Evolutionary conservation across 2,329 filamentous ascomycete genomes (phyloP).

Genomic region (Fusarium mangiferae): DNA sequence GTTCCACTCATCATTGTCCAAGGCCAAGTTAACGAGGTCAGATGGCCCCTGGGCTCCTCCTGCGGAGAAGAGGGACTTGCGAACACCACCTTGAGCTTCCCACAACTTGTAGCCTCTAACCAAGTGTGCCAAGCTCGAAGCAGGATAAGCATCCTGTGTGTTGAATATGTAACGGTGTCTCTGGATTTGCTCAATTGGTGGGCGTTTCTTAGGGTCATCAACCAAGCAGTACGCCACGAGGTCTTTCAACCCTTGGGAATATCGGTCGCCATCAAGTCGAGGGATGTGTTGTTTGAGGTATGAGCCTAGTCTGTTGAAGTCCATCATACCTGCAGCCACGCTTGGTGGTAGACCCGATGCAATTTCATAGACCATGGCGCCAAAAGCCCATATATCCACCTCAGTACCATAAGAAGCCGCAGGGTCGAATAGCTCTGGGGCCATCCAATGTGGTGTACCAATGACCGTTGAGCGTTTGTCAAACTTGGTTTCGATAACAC

Average conservation of each 20-base stretch:
- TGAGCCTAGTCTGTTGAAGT: conserved; percentile 61
- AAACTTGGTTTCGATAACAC: conserved; percentile 77
- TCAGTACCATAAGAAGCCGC: conserved; percentile 74
- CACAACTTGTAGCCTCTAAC: conserved; percentile 79
- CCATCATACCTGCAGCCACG: conserved; percentile 62
- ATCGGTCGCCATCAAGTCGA: conserved; percentile 75
- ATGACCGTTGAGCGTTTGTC: conserved; percentile 85
- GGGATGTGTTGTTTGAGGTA: conserved; percentile 72
- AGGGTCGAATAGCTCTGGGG: conserved; percentile 77
- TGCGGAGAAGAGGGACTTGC: conserved; percentile 70
- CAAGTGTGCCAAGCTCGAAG: conserved; percentile 69
- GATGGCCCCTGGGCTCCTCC: conserved; percentile 67
- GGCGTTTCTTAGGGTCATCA: conserved; percentile 73
- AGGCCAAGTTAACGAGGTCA: conserved; percentile 55
- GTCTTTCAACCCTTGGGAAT: conserved; percentile 74
- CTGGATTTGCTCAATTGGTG: conserved; percentile 75
- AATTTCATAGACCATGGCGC: conserved; percentile 83
- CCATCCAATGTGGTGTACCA: conserved; percentile 89
- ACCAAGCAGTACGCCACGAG: conserved; percentile 79
- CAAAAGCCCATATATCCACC: conserved; percentile 87
- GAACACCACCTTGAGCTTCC: conserved; percentile 78
- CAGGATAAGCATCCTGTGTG: conserved; percentile 71
- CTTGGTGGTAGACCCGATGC: conserved; percentile 81
- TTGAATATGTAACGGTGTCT: conserved; percentile 75
- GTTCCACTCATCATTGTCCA: conserved; percentile 72